Evolutionary conservation across 257 asterid genomes (phyloP).

Genomic region (Ilex aquifolium): DNA sequence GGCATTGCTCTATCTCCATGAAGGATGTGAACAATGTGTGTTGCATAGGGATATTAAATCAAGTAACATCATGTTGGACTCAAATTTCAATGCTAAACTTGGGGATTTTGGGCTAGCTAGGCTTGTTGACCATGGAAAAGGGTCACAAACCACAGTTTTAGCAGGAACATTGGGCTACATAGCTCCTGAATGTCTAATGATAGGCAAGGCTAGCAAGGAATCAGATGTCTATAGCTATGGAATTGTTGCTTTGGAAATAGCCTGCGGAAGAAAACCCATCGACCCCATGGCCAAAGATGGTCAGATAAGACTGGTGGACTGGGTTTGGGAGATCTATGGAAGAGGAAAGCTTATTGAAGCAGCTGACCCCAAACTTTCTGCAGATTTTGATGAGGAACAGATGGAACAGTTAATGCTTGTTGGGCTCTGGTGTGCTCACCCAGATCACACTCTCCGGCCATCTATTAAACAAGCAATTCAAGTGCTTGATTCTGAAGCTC

Average conservation of each 20-base stretch:
- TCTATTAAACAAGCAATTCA: slow-evolving; percentile 27
- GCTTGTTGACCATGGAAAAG: slow-evolving; percentile 39
- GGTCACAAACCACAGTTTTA: slow-evolving; percentile 29
- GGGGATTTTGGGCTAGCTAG: slow-evolving; percentile 56
- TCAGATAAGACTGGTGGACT: slow-evolving; percentile 22
- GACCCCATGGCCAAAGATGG: slow-evolving; percentile 7
- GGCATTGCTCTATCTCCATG: slow-evolving; percentile 32
- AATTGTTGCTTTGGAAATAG: slow-evolving; percentile 27
- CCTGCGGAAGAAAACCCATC: slow-evolving; percentile 29
- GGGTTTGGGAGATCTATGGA: slow-evolving; percentile 34
- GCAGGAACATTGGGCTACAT: slow-evolving; percentile 39
- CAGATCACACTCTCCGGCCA: slow-evolving; percentile 27
- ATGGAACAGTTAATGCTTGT: slow-evolving; percentile 20
- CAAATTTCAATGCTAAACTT: slow-evolving; percentile 31
- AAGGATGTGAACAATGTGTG: slow-evolving; percentile 40
- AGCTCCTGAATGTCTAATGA: slow-evolving; percentile 36
- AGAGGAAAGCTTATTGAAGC: slow-evolving; percentile 18
- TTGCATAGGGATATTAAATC: slow-evolving; percentile 37
- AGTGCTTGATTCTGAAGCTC: slow-evolving; percentile 29
- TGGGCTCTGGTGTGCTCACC: slow-evolving; percentile 44
- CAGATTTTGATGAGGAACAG: slow-evolving; percentile 13
- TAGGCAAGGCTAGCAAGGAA: slow-evolving; percentile 36
- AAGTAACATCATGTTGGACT: slow-evolving; percentile 47
- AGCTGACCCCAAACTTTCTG: slow-evolving; percentile 21
- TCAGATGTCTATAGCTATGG: slow-evolving; percentile 31